Evolutionary conservation across 75 land plant genomes (phyloP).

Genomic region (Pinus albicaulis): DNA sequence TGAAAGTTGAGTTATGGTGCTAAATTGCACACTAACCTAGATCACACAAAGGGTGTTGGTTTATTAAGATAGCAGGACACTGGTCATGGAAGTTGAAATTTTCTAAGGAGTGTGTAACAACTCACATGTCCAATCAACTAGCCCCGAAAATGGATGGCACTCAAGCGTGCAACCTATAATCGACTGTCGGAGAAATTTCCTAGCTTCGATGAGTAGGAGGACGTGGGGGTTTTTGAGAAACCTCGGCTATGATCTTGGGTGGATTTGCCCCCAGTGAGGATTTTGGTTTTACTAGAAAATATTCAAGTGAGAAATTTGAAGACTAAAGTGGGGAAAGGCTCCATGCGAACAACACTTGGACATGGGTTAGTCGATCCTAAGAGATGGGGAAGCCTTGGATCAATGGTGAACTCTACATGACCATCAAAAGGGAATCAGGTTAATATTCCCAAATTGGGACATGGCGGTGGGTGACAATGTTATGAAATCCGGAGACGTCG

Average conservation of each 20-base stretch:
- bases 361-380: conserved; percentile 23
- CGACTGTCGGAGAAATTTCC: no score
- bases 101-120: no score
- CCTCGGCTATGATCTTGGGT: background rate
- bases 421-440: background rate
- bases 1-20: background rate
- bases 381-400: background rate
- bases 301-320: conserved; percentile 10
- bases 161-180: no score
- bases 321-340: conserved; percentile 15
- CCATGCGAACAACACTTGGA: conserved; percentile 17
- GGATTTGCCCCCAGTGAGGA: background rate
- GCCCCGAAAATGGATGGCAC: background rate
- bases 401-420: no score
- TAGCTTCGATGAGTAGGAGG: background rate
- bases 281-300: background rate
- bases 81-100: background rate
- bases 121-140: background rate
- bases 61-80: background rate
- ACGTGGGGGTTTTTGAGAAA: background rate
- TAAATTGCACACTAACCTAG: background rate
- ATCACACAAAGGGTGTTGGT: background rate
- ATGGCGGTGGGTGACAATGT: background rate
- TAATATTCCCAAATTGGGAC: background rate
- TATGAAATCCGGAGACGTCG: background rate